Conservation (phyloP, 345 rosid genomes). For the Dovyalis caffra region DNA sequence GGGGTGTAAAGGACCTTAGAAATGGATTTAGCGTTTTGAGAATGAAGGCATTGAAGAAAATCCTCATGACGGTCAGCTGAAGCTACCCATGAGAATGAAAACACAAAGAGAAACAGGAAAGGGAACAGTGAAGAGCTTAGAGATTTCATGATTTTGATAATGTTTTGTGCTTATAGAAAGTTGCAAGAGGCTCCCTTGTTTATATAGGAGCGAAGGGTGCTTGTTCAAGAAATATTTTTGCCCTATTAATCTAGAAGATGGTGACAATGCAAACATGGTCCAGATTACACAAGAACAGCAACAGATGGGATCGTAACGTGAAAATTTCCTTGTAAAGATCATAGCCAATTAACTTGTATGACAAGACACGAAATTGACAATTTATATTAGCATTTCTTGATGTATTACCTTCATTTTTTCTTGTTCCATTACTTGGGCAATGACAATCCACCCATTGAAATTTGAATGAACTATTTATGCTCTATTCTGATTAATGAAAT, state of each 20-base stretch:
- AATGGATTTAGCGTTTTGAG: conserved; percentile 4
- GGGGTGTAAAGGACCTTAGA: conserved; percentile 12
- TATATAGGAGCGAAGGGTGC: background rate
- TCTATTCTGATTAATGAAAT: too few relatives aligned
- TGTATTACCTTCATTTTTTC: background rate
- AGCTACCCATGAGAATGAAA: background rate
- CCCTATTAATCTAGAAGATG: background rate
- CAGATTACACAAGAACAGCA: background rate
- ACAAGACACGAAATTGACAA: too few relatives aligned
- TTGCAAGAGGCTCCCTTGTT: background rate
- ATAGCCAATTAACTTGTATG: background rate
- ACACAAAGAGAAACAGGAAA: background rate
- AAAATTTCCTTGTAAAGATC: background rate
- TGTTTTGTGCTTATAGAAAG: background rate
- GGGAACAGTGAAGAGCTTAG: background rate
- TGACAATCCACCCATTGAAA: background rate
- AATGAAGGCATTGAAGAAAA: conserved; percentile 13
- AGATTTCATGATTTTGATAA: background rate
- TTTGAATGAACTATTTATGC: too few relatives aligned
- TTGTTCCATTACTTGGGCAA: background rate
- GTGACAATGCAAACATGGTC: background rate
- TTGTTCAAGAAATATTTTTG: background rate
- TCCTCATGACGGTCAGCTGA: conserved; percentile 9
- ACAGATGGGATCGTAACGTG: background rate
- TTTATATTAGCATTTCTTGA: background rate